Conservation (phyloP, 306 rosid species). For the Quercus variabilis region DNA sequence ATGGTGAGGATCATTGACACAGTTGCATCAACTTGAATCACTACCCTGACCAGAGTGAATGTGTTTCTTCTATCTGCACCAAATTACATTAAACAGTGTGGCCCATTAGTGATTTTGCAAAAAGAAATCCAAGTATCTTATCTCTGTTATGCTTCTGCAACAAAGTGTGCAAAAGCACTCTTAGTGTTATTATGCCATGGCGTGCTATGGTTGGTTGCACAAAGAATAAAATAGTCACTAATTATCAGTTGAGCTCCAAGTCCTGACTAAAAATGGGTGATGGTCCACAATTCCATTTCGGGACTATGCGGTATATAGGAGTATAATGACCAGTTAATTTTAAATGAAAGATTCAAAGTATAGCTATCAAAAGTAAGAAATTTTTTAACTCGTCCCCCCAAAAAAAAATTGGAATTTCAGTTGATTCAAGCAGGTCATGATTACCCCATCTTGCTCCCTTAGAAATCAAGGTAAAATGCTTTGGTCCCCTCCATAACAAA, state of each 20-base stretch:
- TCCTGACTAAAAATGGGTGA: constrained; percentile 14
- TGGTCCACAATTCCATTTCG: constrained; percentile 11
- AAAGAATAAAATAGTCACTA: background rate
- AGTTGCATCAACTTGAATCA: constrained; percentile 1
- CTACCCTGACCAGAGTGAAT: background rate
- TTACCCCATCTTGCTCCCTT: constrained; percentile 19
- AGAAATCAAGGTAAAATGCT: constrained; percentile 22
- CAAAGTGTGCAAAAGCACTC: background rate
- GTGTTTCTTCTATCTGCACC: background rate
- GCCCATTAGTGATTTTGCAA: background rate
- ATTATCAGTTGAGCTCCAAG: background rate
- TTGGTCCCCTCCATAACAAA: constrained; percentile 46
- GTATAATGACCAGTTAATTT: background rate
- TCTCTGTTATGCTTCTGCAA: background rate
- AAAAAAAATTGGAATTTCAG: background rate
- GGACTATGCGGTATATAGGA: background rate
- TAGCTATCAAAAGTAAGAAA: background rate
- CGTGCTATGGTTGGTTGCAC: background rate
- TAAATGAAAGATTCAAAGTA: constrained; percentile 1
- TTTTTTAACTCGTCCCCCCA: background rate
- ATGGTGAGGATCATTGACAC: background rate
- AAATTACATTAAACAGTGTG: background rate
- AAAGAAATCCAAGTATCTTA: background rate
- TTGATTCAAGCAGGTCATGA: constrained; percentile 14
- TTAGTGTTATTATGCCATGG: background rate